phyloP scores from a whole-genome alignment of 1,139 yeast species.

The Hanseniaspora sp. region DNA sequence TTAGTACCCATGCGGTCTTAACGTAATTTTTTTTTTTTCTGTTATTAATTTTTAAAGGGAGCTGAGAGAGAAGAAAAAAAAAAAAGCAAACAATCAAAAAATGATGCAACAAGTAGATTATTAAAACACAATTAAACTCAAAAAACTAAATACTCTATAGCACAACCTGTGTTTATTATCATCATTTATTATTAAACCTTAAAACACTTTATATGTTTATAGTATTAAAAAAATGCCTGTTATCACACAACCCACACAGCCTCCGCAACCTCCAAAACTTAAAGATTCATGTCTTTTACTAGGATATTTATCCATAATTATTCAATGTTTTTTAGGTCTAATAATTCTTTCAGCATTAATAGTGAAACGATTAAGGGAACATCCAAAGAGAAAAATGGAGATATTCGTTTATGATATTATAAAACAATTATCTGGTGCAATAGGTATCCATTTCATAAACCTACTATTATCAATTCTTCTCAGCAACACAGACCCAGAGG shows the following conservation, averaged over 20 bases:
- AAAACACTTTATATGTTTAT: no score
- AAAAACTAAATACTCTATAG: no score
- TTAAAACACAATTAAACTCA: no score
- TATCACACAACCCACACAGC: not conserved
- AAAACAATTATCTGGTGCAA: conserved; percentile 78
- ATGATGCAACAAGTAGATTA: no score
- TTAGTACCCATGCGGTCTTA: no score
- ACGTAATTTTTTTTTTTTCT: no score
- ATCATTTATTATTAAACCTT: no score
- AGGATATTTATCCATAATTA: conserved; percentile 59
- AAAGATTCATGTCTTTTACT: conserved; percentile 43
- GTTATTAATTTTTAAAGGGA: no score
- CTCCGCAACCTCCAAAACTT: not conserved
- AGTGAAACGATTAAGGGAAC: conserved; percentile 64
- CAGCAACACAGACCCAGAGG: conserved; percentile 16
- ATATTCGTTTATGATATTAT: conserved; percentile 86
- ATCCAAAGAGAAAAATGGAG: conserved; percentile 76
- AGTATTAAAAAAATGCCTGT: not conserved
- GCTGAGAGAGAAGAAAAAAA: no score
- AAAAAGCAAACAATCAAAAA: no score
- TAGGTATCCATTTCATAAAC: conserved; percentile 72
- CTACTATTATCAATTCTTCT: conserved; percentile 59
- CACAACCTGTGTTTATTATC: no score
- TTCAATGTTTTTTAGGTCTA: conserved; percentile 60
- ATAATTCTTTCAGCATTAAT: conserved; percentile 65